phyloP scores from a whole-genome alignment of 139 green algal species.

The Yamagishiella unicocca region DNA sequence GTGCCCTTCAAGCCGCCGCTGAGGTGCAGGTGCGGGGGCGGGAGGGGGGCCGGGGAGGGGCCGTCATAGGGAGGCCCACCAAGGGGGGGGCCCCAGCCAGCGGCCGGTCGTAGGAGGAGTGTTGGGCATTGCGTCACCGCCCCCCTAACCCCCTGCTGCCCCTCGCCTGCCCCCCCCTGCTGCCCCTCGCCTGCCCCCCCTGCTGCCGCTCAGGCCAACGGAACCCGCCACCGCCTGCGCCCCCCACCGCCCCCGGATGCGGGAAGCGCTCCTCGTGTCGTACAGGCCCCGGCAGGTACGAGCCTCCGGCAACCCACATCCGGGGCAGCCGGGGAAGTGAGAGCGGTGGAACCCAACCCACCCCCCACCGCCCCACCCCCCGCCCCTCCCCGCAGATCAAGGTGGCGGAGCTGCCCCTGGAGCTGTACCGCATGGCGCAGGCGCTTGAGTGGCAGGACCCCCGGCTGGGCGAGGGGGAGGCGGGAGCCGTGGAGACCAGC shows the following conservation, averaged over 20 bases:
- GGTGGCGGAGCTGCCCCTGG: constrained; percentile 81
- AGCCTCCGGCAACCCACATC: neutral
- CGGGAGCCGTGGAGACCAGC: neutral
- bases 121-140: too few species aligned
- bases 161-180: too few species aligned
- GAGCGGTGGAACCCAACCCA: too few species aligned
- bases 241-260: constrained; percentile 60
- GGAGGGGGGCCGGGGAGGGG: neutral
- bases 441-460: constrained; percentile 75
- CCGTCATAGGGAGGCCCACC: too few species aligned
- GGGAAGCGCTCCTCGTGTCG: constrained; percentile 67
- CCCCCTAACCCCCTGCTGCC: too few species aligned
- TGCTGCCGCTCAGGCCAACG: neutral
- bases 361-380: neutral
- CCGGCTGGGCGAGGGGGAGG: neutral
- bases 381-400: constrained; percentile 70
- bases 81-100: too few species aligned
- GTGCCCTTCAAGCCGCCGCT: constrained; percentile 49
- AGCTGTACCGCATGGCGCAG: constrained; percentile 81
- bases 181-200: too few species aligned
- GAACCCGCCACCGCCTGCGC: constrained; percentile 37
- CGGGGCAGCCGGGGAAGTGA: too few species aligned
- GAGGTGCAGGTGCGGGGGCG: constrained; percentile 28
- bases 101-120: too few species aligned
- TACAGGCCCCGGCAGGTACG: constrained; percentile 68